Percentiles rank a stretch among this genome's conserved stretches.
Evolutionary conservation across 1,284 basidiomycete species (phyloP).

Genomic region (Phellopilus nigrolimitatus): DNA sequence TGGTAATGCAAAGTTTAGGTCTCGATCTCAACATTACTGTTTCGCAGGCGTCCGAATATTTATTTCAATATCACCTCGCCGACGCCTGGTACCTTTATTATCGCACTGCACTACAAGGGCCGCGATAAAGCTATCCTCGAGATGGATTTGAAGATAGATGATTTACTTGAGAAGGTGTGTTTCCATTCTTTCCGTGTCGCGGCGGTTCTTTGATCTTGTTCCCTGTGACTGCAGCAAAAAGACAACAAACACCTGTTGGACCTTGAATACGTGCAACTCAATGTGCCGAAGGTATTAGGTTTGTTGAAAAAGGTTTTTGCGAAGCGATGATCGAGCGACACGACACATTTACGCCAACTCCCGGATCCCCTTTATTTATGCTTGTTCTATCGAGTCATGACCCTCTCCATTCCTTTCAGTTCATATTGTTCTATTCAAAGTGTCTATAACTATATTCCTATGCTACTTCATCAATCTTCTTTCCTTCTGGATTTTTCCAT

Average conservation of each 20-base stretch:
- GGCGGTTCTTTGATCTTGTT: conserved; percentile 3
- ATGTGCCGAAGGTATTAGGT: conserved; percentile 91
- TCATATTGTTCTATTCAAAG: conserved; percentile 10
- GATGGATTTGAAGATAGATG: conserved; percentile 99
- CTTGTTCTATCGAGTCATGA: conserved; percentile 12
- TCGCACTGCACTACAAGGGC: conserved; percentile 97
- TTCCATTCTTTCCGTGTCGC: background rate
- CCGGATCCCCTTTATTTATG: conserved; percentile 15
- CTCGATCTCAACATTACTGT: conserved; percentile 7
- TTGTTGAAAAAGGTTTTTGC: conserved; percentile 90
- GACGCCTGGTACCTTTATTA: conserved; percentile 97
- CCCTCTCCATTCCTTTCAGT: background rate
- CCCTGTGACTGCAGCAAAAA: conserved; percentile 73
- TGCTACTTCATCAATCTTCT: conserved; percentile 11
- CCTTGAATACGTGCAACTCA: conserved; percentile 95
- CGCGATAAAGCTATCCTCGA: conserved; percentile 99
- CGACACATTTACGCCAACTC: conserved; percentile 8
- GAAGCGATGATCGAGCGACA: conserved; percentile 56
- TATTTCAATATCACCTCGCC: conserved; percentile 99
- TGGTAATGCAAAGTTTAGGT: background rate
- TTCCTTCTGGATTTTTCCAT: background rate
- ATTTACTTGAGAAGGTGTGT: conserved; percentile 89
- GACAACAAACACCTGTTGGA: conserved; percentile 95
- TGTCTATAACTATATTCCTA: conserved; percentile 16
- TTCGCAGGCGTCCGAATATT: conserved; percentile 86